Base-by-base conservation (phyloP, 176 grass and related monocot genomes). In the Luzula sylvatica region DNA sequence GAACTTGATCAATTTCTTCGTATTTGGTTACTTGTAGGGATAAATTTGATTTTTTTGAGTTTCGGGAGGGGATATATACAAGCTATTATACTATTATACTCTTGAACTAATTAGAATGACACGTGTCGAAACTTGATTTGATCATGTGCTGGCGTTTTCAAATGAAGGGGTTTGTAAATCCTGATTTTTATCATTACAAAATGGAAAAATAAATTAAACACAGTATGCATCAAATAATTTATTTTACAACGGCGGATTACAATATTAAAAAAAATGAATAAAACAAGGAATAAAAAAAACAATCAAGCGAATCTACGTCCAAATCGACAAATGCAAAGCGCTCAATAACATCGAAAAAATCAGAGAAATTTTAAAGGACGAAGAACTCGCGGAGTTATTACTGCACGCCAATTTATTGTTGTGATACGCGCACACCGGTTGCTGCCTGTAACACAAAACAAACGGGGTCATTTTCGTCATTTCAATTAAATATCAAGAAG, bases 401-500 rank as follows among this genome's bases (percentile, higher is more conserved):
- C 65, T 77, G 77, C 84, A 96, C 6, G 65, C 14, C 7, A 96
- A 74, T 8, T 23, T 60, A 1, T 88, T 73, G 22, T 81, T 47
- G 53, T 74, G 90, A 46, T 96, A 88, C 0, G 80, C 62, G 22
- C 90, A 96, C 15, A 74, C 74, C 0, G 56, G 50, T 7, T 71
- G 52, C 26, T 82, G 82, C 71, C 74, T 78, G 66, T 44, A 70
- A 66, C n/a, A n/a, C n/a, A n/a, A n/a, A n/a, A n/a, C n/a, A n/a
- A n/a, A n/a, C n/a, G n/a, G n/a, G n/a, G n/a, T n/a, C n/a, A n/a
- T 56, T 56, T 56, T 56, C 53, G 38, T 12, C 27, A 61, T 25
- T 52, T 28, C 35, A 56, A 60, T 6, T 3, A 46, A 50, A 26
- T n/a, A 55, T 23, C 9, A 51, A 41, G 9, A 17, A 28, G 0